Evolutionary conservation across 116 monocot genomes (phyloP).

Genomic region (Posidonia oceanica): DNA sequence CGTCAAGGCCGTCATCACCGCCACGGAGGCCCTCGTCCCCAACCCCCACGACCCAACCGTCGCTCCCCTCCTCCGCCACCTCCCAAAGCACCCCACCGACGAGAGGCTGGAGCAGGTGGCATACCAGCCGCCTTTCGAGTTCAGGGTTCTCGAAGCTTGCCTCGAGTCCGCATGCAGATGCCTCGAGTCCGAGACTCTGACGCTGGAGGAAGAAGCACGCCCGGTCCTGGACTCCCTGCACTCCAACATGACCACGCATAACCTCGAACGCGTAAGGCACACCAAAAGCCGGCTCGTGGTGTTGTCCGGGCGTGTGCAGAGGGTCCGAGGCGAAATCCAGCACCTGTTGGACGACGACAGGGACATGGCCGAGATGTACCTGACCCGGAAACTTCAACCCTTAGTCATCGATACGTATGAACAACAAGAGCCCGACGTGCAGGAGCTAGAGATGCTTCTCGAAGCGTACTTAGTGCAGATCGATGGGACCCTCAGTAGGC

Average conservation of each 20-base stretch:
- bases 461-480: constrained; percentile 55
- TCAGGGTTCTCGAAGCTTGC: constrained; percentile 72
- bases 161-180: constrained; percentile 73
- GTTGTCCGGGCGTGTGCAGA: constrained; percentile 84
- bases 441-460: constrained; percentile 49
- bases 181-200: constrained; percentile 75
- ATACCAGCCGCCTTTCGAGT: constrained; percentile 45
- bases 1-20: constrained; percentile 24
- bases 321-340: constrained; percentile 41
- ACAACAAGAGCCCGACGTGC: constrained; percentile 16
- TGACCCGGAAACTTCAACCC: constrained; percentile 17
- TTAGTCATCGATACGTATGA: too few species aligned
- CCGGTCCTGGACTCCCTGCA: constrained; percentile 83
- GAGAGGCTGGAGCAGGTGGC: too few species aligned
- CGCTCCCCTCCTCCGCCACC: constrained; percentile 13
- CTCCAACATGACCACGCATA: constrained; percentile 79
- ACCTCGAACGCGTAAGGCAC: constrained; percentile 85
- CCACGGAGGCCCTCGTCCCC: constrained; percentile 19
- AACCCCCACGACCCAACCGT: constrained; percentile 12
- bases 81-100: constrained; percentile 7
- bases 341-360: constrained; percentile 32
- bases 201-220: constrained; percentile 84
- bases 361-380: constrained; percentile 39
- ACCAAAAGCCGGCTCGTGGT: constrained; percentile 80
- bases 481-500: constrained; percentile 43